Conservation (phyloP, 1,284 basidiomycete genomes). For the Binderoboletus segoi region DNA sequence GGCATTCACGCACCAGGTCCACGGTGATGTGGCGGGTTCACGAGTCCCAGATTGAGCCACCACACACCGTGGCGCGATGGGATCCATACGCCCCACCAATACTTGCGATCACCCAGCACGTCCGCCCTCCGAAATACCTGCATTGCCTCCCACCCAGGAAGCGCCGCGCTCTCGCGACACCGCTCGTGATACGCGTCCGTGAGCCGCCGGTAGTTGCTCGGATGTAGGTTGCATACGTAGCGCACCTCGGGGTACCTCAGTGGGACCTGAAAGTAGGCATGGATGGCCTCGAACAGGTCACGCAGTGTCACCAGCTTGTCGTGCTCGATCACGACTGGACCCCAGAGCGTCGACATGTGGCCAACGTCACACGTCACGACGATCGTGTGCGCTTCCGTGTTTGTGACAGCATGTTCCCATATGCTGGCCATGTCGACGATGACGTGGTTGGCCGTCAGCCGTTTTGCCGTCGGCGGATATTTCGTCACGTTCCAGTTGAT, state of each 20-base stretch:
- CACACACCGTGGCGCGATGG: slow-evolving; percentile 27
- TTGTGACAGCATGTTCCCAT: slow-evolving; percentile 29
- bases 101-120: slow-evolving; percentile 35
- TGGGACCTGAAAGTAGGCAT: slow-evolving; percentile 39
- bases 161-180: slow-evolving; percentile 18
- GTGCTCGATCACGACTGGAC: slow-evolving; percentile 35
- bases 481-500: slow-evolving; percentile 42
- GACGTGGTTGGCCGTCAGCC: slow-evolving; percentile 35
- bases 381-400: slow-evolving; percentile 28
- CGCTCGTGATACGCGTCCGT: slow-evolving; percentile 30
- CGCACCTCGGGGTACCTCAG: slow-evolving; percentile 34
- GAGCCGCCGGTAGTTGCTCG: slow-evolving; percentile 26
- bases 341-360: slow-evolving; percentile 34
- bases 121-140: slow-evolving; percentile 43
- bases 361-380: slow-evolving; percentile 32
- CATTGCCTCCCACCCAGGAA: slow-evolving; percentile 34
- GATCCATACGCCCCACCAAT: slow-evolving; percentile 41
- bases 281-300: slow-evolving; percentile 40
- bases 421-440: slow-evolving; percentile 26
- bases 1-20: neutral
- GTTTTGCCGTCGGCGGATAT: slow-evolving; percentile 36
- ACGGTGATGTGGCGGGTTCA: slow-evolving; percentile 21
- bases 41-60: slow-evolving; percentile 38
- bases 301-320: slow-evolving; percentile 28
- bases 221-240: slow-evolving; percentile 22